Percentiles rank a stretch among this genome's conserved stretches.
Evolutionary conservation across 139 green algal genomes (phyloP).

Genomic region (Spirogloea muscicola): DNA sequence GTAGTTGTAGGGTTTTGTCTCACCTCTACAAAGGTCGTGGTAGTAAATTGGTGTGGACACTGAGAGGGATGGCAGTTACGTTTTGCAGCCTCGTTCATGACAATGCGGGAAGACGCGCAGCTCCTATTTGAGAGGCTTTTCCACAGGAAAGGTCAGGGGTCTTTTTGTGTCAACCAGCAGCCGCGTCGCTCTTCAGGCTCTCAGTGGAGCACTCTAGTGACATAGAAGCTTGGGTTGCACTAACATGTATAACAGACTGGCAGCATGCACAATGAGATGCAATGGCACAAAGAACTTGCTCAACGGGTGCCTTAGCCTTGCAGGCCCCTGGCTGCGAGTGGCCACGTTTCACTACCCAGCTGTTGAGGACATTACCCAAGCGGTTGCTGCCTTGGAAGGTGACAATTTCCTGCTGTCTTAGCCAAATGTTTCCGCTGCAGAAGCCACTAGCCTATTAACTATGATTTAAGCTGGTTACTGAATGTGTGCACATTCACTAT

Average conservation of each 20-base stretch:
- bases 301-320: background rate
- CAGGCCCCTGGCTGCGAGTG: background rate
- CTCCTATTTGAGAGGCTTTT: constrained; percentile 4
- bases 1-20: no score
- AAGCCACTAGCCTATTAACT: background rate
- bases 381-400: background rate
- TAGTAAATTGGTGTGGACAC: no score
- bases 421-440: background rate
- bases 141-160: constrained; percentile 3
- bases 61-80: no score
- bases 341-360: no score
- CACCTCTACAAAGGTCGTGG: no score
- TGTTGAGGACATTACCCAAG: no score
- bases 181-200: no score
- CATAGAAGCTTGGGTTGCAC: background rate
- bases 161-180: no score
- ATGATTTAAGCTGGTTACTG: no score
- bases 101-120: background rate
- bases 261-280: background rate
- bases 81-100: background rate
- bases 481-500: background rate
- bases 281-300: background rate
- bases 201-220: no score
- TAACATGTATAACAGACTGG: background rate
- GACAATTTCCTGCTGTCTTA: background rate